Percentiles rank a stretch among this genome's conserved stretches.
phyloP scores from a whole-genome alignment of 73 alveolate genomes.

The Paramecium bursaria region DNA sequence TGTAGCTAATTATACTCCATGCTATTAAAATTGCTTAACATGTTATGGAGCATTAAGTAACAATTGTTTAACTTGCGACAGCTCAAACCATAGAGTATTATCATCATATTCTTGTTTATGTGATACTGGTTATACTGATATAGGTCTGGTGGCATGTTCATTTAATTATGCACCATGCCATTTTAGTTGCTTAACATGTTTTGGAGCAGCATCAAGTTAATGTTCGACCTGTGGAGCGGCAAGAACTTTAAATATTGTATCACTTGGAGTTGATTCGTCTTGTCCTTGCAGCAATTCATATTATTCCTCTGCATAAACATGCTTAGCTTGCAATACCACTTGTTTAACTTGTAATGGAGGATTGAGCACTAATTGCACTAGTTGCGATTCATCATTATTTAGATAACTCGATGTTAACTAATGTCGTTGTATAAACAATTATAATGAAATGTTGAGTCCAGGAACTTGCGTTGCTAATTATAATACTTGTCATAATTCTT shows the following conservation, averaged over 20 bases:
- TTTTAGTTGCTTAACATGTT: not conserved
- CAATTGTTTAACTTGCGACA: not conserved
- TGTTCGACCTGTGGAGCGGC: too few relatives aligned
- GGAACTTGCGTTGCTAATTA: too few relatives aligned
- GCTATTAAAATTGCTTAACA: not conserved
- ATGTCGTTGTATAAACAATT: too few relatives aligned
- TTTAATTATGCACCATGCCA: not conserved
- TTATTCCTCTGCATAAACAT: too few relatives aligned
- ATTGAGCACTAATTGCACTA: not conserved
- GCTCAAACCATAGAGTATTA: not conserved
- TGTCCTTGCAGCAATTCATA: too few relatives aligned
- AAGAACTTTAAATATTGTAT: too few relatives aligned
- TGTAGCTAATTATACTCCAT: not conserved
- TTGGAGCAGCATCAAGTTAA: not conserved
- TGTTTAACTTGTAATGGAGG: not conserved
- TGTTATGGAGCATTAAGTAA: not conserved
- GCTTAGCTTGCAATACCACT: too few relatives aligned
- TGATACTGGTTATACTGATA: not conserved
- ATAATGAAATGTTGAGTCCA: too few relatives aligned
- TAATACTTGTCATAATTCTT: too few relatives aligned
- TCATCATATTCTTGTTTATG: not conserved
- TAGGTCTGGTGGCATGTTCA: not conserved
- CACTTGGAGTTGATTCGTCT: too few relatives aligned
- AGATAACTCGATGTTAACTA: not conserved
- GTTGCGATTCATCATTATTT: not conserved